Percentiles rank a stretch among this genome's conserved stretches.
Conservation (phyloP, 352 stramenopile genomes). For the Pythium insidiosum region DNA sequence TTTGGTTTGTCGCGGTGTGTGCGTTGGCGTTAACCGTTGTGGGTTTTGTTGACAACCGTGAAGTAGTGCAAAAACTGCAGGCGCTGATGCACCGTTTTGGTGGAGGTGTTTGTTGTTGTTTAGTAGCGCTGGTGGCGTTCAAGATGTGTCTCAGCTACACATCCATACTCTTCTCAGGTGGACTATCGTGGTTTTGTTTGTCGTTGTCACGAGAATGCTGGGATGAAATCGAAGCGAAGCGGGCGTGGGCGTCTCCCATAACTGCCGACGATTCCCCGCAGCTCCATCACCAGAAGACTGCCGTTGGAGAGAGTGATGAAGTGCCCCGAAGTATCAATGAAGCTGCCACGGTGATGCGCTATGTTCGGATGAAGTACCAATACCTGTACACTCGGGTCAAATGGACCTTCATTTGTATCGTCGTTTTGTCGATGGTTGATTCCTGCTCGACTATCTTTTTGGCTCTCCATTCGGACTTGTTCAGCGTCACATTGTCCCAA, state of each 20-base stretch:
- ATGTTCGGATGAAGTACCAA: constrained; percentile 25
- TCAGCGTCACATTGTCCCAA: constrained; percentile 54
- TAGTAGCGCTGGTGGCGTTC: constrained; percentile 35
- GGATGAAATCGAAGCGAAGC: constrained; percentile 49
- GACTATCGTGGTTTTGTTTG: constrained; percentile 59
- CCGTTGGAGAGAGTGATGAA: neutral
- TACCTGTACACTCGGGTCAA: constrained; percentile 67
- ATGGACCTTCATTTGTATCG: constrained; percentile 72
- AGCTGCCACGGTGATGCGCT: constrained; percentile 16
- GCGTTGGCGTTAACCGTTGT: constrained; percentile 37
- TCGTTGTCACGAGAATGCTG: constrained; percentile 63
- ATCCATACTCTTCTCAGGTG: constrained; percentile 43
- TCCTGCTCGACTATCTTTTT: constrained; percentile 51
- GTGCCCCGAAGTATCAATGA: too few species aligned
- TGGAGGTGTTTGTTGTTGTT: constrained; percentile 28
- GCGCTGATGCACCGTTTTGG: constrained; percentile 20
- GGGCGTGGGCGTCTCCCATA: constrained; percentile 1
- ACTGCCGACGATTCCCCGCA: neutral
- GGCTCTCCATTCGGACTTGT: constrained; percentile 28
- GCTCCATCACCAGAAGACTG: too few species aligned
- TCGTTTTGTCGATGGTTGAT: constrained; percentile 58
- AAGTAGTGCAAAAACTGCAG: constrained; percentile 26
- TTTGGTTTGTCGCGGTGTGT: constrained; percentile 40
- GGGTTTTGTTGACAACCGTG: constrained; percentile 31
- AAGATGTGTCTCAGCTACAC: constrained; percentile 31